These are phyloP conservation scores for Fusarium anthophilum DNA, from an alignment of 2,329 filamentous ascomycete genomes.

Conservation along the genomic window DNA sequence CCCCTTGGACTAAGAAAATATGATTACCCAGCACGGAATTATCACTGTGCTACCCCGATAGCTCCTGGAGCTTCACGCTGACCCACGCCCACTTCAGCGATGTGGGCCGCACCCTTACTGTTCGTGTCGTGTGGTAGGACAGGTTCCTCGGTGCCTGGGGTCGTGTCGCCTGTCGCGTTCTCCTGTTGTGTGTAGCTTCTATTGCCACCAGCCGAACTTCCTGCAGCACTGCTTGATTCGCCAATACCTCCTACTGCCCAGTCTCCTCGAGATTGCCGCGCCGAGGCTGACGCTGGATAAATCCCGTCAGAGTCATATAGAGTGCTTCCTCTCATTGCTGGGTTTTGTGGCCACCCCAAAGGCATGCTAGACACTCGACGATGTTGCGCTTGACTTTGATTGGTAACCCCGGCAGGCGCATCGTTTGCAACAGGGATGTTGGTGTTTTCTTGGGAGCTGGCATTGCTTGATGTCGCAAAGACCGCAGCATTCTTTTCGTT, in stretches of 20 bases:
- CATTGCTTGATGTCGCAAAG: conserved; percentile 24
- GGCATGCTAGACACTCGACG: conserved; percentile 50
- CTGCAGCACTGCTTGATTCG: conserved; percentile 14
- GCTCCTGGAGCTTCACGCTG: background rate
- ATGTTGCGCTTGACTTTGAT: conserved; percentile 29
- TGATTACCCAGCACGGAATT: background rate
- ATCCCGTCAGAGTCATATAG: conserved; percentile 29
- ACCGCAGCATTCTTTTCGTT: conserved; percentile 38
- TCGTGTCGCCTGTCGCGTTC: background rate
- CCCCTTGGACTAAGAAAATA: background rate
- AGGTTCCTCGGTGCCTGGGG: background rate
- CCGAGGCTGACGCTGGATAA: conserved; percentile 20
- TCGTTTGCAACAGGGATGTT: conserved; percentile 26
- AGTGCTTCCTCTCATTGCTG: conserved; percentile 40
- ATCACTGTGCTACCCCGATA: conserved; percentile 18
- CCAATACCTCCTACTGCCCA: conserved; percentile 3
- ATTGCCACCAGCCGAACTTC: conserved; percentile 7
- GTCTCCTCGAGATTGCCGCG: conserved; percentile 26
- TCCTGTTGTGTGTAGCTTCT: background rate
- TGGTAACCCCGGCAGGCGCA: conserved; percentile 28
- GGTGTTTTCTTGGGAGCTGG: conserved; percentile 33
- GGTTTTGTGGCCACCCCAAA: conserved; percentile 50
- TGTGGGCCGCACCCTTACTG: background rate
- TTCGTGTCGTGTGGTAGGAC: background rate
- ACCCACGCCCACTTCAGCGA: background rate